phyloP scores from a whole-genome alignment of 2,329 filamentous ascomycete genomes.

The Penicillium psychrosexuale region DNA sequence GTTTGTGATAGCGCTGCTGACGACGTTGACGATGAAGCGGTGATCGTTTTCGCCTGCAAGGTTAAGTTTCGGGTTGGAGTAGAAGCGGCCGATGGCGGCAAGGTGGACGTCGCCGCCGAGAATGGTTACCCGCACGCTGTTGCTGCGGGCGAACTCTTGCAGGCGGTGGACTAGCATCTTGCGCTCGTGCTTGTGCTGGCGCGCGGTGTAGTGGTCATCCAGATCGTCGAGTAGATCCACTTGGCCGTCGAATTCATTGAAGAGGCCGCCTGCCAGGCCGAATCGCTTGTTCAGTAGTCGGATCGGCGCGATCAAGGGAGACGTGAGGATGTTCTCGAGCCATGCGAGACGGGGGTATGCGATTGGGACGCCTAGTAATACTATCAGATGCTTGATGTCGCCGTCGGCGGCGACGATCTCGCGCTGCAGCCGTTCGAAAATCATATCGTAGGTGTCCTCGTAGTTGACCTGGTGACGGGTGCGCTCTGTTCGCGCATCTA shows the following conservation, averaged over 20 bases:
- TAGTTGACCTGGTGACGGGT: conserved; percentile 95
- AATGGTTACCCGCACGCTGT: conserved; percentile 59
- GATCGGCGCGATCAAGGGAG: conserved; percentile 81
- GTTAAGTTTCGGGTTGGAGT: conserved; percentile 56
- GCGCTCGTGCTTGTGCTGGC: conserved; percentile 86
- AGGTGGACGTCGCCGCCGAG: conserved; percentile 59
- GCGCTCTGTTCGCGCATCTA: conserved; percentile 65
- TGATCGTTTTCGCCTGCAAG: conserved; percentile 58
- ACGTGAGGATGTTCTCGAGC: conserved; percentile 88
- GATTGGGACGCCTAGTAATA: conserved; percentile 70
- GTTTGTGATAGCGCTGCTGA: conserved; percentile 65
- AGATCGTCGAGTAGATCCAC: conserved; percentile 64
- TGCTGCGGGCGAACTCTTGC: conserved; percentile 56
- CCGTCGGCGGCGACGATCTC: conserved; percentile 53
- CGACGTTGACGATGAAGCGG: conserved; percentile 63
- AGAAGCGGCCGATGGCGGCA: conserved; percentile 60
- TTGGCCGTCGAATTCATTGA: conserved; percentile 87
- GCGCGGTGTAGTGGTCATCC: conserved; percentile 78
- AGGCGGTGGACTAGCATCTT: conserved; percentile 65
- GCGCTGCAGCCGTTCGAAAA: conserved; percentile 55
- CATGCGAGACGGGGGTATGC: conserved; percentile 75
- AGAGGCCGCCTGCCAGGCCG: conserved; percentile 77
- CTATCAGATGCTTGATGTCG: conserved; percentile 60
- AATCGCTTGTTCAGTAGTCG: conserved; percentile 89
- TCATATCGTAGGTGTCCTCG: conserved; percentile 58